Base-by-base conservation (phyloP, 108 stramenopile genomes). In the Bacterosira constricta region DNA sequence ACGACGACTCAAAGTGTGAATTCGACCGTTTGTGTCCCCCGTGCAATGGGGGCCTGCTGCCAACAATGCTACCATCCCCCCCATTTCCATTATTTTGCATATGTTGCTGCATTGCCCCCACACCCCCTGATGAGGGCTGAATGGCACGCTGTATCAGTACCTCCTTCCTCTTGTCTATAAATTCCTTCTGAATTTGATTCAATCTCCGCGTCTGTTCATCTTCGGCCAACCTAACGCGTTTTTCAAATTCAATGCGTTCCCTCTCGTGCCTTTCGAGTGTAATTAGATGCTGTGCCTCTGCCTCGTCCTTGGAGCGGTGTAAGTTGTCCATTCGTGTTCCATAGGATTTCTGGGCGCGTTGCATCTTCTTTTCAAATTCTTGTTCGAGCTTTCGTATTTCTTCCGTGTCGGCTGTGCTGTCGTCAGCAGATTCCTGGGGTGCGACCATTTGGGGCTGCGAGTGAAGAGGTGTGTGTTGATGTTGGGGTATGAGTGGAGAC, bases 291-390 rank as follows among this genome's bases (percentile, higher is more conserved):
- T 87, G 90, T 23, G 84, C 87, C 70, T 95, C 94, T 26, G 84
- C 79, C 49, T 95, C 88, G 41, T 77, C 77, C 65, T 87, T 86
- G 8, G 86, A 86, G 25, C 91, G 77, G 54, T 89, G 86, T 2
- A 95, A 82, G 62, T 85, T 95, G 69, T 92, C 91, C 94, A 95
- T 95, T 38, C 94, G 80, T 44, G 70, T 90, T 39, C 86, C 84
- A 58, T 86, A 95, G 0, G 89, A 90, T 74, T 89, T 91, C 77
- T 90, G 83, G 9, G 91, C 90, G 23, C 91, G 76, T 63, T 80
- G 86, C 65, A 91, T 34, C 51, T 86, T 90, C 81, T 90, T 92
- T 62, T 90, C 78, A 63, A 86, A 88, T 63, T 95, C 91, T 54
- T 84, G 68, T 25, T 92, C 88, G 0, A 95, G 69, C 63, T 80